Conservation (phyloP, 78 protist species). For the Cyanophora paradoxa region DNA sequence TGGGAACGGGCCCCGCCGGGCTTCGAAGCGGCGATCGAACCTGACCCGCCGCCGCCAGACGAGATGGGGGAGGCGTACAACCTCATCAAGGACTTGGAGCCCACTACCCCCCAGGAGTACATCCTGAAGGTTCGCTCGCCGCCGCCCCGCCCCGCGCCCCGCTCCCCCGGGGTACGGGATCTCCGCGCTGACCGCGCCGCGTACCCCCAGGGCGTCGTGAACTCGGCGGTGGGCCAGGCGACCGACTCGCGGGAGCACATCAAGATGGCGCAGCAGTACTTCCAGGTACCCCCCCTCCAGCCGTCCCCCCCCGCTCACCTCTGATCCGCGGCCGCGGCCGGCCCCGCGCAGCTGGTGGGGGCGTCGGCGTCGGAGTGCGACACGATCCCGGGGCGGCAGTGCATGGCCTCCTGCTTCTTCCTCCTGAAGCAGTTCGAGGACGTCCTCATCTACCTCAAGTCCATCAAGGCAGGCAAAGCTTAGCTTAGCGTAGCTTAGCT, state of each 20-base stretch:
- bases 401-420: conserved; percentile 78
- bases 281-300: conserved; percentile 25
- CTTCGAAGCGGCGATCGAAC: too few species aligned
- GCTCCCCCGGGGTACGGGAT: background rate
- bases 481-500: too few species aligned
- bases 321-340: too few species aligned
- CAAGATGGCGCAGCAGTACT: conserved; percentile 64
- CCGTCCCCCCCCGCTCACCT: too few species aligned
- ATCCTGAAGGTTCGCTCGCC: conserved; percentile 68
- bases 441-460: conserved; percentile 65
- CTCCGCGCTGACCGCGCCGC: too few species aligned
- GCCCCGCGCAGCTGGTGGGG: conserved; percentile 39
- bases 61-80: conserved; percentile 65
- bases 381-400: conserved; percentile 84
- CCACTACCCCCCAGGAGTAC: conserved; percentile 65
- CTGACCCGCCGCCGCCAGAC: too few species aligned
- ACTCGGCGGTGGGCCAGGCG: conserved; percentile 54
- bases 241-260: conserved; percentile 30
- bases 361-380: conserved; percentile 69
- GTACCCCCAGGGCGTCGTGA: conserved; percentile 69
- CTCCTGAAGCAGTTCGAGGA: conserved; percentile 66
- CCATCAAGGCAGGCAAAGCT: conserved; percentile 56
- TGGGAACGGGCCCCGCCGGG: too few species aligned
- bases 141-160: background rate
- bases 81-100: conserved; percentile 68